These are phyloP conservation scores for Moniliella sp. DNA, from an alignment of 1,284 basidiomycete species.

Conservation along the genomic window DNA sequence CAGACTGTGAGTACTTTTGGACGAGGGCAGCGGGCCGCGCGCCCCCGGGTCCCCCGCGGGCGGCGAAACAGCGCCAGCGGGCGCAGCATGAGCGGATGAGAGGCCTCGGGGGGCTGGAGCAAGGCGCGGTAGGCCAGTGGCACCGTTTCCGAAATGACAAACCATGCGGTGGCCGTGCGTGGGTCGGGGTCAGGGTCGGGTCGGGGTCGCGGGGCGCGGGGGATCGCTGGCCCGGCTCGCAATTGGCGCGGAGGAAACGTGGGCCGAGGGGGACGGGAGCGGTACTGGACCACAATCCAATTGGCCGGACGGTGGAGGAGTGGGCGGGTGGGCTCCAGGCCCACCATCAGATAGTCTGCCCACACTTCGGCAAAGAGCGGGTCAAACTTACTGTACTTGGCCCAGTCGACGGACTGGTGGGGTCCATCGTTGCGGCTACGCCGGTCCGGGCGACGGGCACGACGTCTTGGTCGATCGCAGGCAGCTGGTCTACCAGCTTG, in stretches of 20 bases:
- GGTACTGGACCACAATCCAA: slow-evolving; percentile 29
- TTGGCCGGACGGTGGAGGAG: slow-evolving; percentile 24
- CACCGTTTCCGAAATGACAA: slow-evolving; percentile 26
- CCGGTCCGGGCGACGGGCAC: slow-evolving; percentile 12
- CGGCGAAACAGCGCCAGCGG: no score
- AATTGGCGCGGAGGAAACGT: no score
- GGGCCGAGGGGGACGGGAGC: no score
- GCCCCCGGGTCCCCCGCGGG: no score
- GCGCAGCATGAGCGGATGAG: slow-evolving; percentile 7
- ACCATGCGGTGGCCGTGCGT: slow-evolving; percentile 24
- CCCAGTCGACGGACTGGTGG: slow-evolving; percentile 4
- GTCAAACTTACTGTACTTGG: slow-evolving; percentile 12
- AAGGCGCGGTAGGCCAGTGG: slow-evolving; percentile 20
- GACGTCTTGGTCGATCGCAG: slow-evolving; percentile 21
- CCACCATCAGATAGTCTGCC: slow-evolving; percentile 28
- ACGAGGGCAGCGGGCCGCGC: no score
- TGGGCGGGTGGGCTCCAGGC: slow-evolving; percentile 30
- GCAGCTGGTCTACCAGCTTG: slow-evolving; percentile 8
- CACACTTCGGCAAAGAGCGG: slow-evolving; percentile 26
- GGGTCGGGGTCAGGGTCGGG: no score
- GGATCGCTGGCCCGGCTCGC: background rate
- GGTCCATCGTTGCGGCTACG: background rate
- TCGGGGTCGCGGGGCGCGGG: no score
- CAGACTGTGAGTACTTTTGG: no score
- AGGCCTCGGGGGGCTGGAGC: slow-evolving; percentile 9